Conservation (phyloP, 805 yeast genomes). For the Nakazawaea molendinolei region DNA sequence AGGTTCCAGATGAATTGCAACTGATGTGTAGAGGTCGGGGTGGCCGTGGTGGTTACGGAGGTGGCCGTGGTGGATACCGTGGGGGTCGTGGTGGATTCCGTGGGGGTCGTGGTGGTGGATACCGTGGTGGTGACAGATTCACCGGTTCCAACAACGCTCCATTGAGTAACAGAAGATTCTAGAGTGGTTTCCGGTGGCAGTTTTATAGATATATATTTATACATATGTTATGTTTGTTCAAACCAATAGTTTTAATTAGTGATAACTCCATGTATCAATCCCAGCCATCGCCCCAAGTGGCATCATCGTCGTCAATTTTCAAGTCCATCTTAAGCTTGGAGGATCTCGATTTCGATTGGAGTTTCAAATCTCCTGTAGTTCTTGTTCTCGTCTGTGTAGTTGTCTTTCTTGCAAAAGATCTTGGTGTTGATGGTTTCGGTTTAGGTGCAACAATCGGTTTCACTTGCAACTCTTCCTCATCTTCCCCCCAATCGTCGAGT, state of each 20-base stretch:
- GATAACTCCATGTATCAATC: slow-evolving; percentile 16
- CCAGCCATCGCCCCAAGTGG: slow-evolving; percentile 39
- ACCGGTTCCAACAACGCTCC: slow-evolving; percentile 46
- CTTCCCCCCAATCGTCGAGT: slow-evolving; percentile 9
- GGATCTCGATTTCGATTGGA: slow-evolving; percentile 17
- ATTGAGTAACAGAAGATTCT: slow-evolving; percentile 37
- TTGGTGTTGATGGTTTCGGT: slow-evolving; percentile 2
- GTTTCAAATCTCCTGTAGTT: slow-evolving; percentile 15
- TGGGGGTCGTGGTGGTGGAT: slow-evolving; percentile 43
- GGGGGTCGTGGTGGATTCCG: slow-evolving; percentile 53
- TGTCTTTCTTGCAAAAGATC: slow-evolving; percentile 1
- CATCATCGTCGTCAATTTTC: slow-evolving; percentile 26
- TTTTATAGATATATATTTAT: slow-evolving; percentile 4
- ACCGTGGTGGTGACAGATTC: slow-evolving; percentile 32
- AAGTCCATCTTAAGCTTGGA: slow-evolving; percentile 28
- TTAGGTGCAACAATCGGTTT: background rate
- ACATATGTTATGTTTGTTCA: background rate
- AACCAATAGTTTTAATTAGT: too few species aligned
- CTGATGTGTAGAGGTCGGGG: slow-evolving; percentile 73
- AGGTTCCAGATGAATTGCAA: slow-evolving; percentile 71
- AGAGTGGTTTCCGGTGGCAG: slow-evolving; percentile 9
- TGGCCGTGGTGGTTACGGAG: slow-evolving; percentile 59
- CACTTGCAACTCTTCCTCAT: slow-evolving; percentile 13
- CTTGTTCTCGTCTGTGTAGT: background rate
- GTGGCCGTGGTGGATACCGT: slow-evolving; percentile 41